phyloP scores from a whole-genome alignment of 176 grass and related monocot species.

The Raddia distichophylla region DNA sequence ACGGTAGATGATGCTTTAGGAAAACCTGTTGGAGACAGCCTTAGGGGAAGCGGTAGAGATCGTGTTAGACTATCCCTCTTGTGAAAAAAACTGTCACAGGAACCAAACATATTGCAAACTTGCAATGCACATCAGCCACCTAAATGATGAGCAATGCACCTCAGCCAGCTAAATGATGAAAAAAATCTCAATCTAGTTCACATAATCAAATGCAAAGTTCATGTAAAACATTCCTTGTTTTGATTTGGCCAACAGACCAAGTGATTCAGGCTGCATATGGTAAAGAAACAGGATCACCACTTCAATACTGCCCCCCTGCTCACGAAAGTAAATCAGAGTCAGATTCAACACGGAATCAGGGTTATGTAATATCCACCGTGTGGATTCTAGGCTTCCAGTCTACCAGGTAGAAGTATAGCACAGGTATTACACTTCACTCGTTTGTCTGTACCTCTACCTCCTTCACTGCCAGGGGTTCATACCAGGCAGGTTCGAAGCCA shows the following conservation, averaged over 20 bases:
- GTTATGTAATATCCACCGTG: background rate
- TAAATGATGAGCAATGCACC: too few species aligned
- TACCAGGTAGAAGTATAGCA: background rate
- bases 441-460: slow-evolving; percentile 35
- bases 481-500: slow-evolving; percentile 83
- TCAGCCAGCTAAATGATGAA: background rate
- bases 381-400: background rate
- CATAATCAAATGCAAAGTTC: background rate
- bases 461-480: slow-evolving; percentile 73
- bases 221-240: background rate
- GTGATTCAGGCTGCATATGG: background rate
- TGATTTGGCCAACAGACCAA: background rate
- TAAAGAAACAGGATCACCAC: background rate
- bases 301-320: background rate
- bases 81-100: background rate
- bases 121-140: background rate
- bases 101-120: background rate
- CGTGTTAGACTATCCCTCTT: too few species aligned
- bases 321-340: background rate
- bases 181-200: background rate
- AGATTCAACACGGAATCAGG: background rate
- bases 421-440: slow-evolving; percentile 11
- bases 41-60: too few species aligned
- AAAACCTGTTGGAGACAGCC: too few species aligned
- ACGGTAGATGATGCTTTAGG: too few species aligned